Base-by-base conservation (phyloP, 2,329 filamentous ascomycete genomes). In the Sporothrix euskadiensis region DNA sequence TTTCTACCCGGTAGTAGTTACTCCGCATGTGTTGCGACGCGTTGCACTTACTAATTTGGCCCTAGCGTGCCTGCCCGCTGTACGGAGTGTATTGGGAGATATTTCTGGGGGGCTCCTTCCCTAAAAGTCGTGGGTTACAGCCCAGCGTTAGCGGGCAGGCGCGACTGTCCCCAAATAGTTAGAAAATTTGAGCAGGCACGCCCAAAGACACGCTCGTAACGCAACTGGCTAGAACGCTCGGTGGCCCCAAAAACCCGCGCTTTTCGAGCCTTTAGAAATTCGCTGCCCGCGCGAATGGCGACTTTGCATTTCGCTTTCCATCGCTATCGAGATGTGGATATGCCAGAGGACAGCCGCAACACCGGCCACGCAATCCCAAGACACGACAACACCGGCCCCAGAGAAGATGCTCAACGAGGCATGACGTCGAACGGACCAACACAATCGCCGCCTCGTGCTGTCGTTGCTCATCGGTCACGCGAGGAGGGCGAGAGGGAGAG, bases 331-430 rank as follows among this genome's bases (percentile, higher is more conserved):
- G 78, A 83, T 81, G 81, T 79, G 81, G 80, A 81, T 76, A 82
- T 83, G 81, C 81, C 81, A 81, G 80, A 82, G 80, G 81, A 83
- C 80, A 79, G 78, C 75, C 80, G 77, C 78, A 79, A 75, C 75
- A 77, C 78, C 77, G 78, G 77, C 76, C 78, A 79, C 78, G 79
- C 68, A 71, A 54, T 44, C 35, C 59, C 65, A 72, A 41, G 56
- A 71, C 68, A 74, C 47, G 26, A 68, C 77, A 80, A 68, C 77
- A 80, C 78, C 79, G 78, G 80, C 76, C 79, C 79, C 78, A 78
- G 80, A 77, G 80, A 80, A 74, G 77, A 80, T 79, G 79, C 69
- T 69, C 65, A 76, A 69, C 78, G 78, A 78, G 80, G 79, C 78
- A 81, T 81, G 80, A 81, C 77, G 78, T 78, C 79, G 76, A 78